These are phyloP conservation scores for Ascoidea asiatica DNA, from an alignment of 805 yeast species.

Conservation along the genomic window DNA sequence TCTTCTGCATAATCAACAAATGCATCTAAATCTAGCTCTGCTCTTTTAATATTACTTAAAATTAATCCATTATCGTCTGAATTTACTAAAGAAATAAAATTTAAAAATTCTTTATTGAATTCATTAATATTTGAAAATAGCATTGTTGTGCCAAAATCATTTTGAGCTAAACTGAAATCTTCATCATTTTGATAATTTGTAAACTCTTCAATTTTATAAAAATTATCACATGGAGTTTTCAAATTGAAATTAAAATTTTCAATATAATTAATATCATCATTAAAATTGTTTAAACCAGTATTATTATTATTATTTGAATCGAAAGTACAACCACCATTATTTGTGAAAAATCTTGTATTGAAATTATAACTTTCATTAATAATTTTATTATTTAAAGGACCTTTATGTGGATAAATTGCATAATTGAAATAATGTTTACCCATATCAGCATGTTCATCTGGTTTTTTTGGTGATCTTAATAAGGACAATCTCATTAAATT, in stretches of 20 bases:
- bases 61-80: conserved; percentile 37
- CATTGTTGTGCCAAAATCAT: conserved; percentile 14
- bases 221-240: background rate
- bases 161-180: conserved; percentile 13
- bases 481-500: conserved; percentile 76
- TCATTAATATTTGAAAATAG: conserved; percentile 15
- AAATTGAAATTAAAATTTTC: conserved; percentile 6
- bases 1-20: conserved; percentile 22
- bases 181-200: conserved; percentile 2
- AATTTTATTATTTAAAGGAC: conserved; percentile 46
- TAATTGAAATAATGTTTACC: conserved; percentile 75
- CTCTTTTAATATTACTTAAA: conserved; percentile 70
- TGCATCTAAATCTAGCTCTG: conserved; percentile 64
- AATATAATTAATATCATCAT: conserved; percentile 2
- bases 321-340: too few relatives aligned
- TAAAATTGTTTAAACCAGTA: background rate
- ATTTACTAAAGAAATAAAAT: conserved; percentile 7
- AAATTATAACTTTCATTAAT: conserved; percentile 70
- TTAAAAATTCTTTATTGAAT: conserved; percentile 11
- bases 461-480: conserved; percentile 84
- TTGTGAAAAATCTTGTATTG: conserved; percentile 46
- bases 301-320: conserved; percentile 4
- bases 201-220: conserved; percentile 5
- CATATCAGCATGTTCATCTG: conserved; percentile 92
- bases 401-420: conserved; percentile 74